Conservation (phyloP, 1,284 basidiomycete genomes). For the Mycena sp. region DNA sequence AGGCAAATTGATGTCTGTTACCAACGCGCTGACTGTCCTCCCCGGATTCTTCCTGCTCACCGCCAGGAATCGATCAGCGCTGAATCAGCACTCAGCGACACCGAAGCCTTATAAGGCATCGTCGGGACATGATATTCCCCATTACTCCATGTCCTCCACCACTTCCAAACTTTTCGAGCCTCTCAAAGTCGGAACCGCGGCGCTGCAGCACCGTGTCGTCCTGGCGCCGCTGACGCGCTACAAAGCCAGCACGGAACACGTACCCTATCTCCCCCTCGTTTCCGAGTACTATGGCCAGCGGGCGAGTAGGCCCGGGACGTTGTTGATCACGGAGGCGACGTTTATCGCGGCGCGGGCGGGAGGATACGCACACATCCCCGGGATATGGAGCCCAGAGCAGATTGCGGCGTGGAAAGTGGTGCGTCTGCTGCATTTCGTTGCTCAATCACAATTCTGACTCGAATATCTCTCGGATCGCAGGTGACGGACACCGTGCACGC, state of each 20-base stretch:
- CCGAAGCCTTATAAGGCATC: too few species aligned
- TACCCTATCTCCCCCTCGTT: conserved; percentile 28
- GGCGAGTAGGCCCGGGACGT: conserved; percentile 37
- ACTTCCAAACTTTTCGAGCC: conserved; percentile 27
- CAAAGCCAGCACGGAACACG: conserved; percentile 14
- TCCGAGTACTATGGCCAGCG: conserved; percentile 45
- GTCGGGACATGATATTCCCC: too few species aligned
- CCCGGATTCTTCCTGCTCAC: too few species aligned
- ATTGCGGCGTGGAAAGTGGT: conserved; percentile 44
- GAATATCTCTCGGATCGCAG: conserved; percentile 17
- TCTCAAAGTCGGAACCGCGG: conserved; percentile 17
- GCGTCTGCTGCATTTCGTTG: background rate
- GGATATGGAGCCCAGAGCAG: conserved; percentile 41
- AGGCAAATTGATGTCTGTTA: too few species aligned
- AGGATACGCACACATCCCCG: conserved; percentile 36
- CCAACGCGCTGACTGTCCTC: too few species aligned
- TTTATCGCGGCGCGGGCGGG: conserved; percentile 31
- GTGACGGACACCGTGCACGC: conserved; percentile 45
- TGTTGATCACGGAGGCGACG: conserved; percentile 45
- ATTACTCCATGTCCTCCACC: background rate
- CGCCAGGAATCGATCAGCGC: too few species aligned
- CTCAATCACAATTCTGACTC: background rate
- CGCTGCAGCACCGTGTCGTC: conserved; percentile 28
- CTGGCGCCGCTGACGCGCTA: conserved; percentile 30
- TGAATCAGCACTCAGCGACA: too few species aligned